These are phyloP conservation scores for Xylariaceae sp. DNA, from an alignment of 2,329 filamentous ascomycete species.

Conservation along the genomic window DNA sequence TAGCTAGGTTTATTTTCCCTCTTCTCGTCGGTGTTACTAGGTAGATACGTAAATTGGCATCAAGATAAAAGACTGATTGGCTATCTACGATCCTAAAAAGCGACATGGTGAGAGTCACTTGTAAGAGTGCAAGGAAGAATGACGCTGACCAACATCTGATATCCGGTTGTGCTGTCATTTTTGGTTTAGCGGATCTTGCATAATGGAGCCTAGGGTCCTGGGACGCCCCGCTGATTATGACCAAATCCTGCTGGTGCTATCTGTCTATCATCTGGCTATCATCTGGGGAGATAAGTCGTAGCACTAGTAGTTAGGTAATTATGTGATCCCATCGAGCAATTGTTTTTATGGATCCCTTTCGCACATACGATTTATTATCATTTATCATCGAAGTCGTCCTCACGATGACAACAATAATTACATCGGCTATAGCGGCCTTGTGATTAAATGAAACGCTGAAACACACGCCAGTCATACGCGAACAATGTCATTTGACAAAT, in stretches of 20 bases:
- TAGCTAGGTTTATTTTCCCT: slow-evolving; percentile 2
- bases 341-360: slow-evolving; percentile 13
- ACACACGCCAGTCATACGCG: too few relatives aligned
- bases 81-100: neutral
- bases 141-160: neutral
- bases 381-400: too few relatives aligned
- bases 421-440: too few relatives aligned
- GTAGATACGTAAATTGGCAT: neutral
- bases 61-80: neutral
- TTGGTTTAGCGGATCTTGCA: slow-evolving; percentile 16
- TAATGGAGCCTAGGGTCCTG: slow-evolving; percentile 11
- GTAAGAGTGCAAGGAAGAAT: neutral
- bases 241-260: slow-evolving; percentile 24
- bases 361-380: too few relatives aligned
- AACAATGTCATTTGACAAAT: too few relatives aligned
- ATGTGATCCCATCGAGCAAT: slow-evolving; percentile 38
- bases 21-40: neutral
- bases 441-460: too few relatives aligned
- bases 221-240: slow-evolving; percentile 20
- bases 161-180: slow-evolving; percentile 10
- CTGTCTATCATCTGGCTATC: too few relatives aligned
- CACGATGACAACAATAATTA: too few relatives aligned
- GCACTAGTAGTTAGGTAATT: too few relatives aligned
- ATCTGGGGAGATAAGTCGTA: slow-evolving; percentile 19
- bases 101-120: neutral